These are phyloP conservation scores for Poa annua DNA, from an alignment of 176 grass and related monocot species.

Conservation along the genomic window DNA sequence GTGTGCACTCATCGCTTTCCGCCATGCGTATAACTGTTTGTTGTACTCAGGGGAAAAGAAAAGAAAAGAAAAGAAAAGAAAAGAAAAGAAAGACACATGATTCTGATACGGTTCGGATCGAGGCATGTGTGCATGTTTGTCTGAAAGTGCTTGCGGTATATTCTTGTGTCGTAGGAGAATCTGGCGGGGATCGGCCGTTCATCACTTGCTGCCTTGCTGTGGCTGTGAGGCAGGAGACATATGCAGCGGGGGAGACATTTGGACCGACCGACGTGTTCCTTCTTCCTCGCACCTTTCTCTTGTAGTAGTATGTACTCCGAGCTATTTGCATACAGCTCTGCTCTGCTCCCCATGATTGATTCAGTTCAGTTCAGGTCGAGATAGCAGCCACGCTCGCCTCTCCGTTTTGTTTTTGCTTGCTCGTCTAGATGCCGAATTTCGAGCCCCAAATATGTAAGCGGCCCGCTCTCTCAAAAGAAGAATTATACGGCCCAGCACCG, in stretches of 20 bases:
- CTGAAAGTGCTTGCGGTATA: neutral
- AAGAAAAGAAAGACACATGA: neutral
- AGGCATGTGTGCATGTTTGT: neutral
- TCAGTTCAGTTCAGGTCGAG: no score
- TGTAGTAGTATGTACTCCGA: no score
- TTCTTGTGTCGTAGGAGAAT: neutral
- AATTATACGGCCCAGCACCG: neutral
- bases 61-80: neutral
- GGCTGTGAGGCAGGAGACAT: neutral
- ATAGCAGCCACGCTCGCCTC: no score
- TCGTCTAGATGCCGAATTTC: no score
- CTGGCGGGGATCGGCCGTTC: neutral
- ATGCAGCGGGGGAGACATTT: neutral
- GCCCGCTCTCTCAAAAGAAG: no score
- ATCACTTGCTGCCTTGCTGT: neutral
- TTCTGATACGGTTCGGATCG: no score
- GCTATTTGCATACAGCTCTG: no score
- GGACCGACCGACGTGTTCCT: no score
- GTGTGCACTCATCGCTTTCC: neutral
- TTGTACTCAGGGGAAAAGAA: neutral
- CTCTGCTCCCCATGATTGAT: no score
- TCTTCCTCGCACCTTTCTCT: no score
- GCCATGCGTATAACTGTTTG: conserved; percentile 1
- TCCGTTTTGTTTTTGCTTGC: no score
- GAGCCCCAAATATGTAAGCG: no score